A percentile compares a stretch with the other conserved stretches of the same genome.
Conservation (phyloP, 345 rosid genomes). For the Lepidium didymum region DNA sequence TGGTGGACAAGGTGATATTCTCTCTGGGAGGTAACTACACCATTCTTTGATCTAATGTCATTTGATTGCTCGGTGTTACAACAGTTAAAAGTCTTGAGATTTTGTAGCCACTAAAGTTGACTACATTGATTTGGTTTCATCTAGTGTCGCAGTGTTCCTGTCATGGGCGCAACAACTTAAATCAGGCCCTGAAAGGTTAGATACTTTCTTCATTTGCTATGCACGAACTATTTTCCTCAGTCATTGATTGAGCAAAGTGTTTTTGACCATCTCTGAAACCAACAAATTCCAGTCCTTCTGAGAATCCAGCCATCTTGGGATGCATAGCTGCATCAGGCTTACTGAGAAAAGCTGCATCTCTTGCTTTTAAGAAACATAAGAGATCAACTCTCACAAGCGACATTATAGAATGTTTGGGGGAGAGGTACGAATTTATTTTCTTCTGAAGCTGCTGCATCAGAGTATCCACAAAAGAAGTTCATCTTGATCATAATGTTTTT, state of each 20-base stretch:
- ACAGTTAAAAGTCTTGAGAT: not conserved
- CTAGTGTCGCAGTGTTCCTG: slow-evolving; percentile 78
- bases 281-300: slow-evolving; percentile 4
- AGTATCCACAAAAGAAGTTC: not conserved
- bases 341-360: slow-evolving; percentile 81
- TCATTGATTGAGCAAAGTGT: not conserved
- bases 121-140: slow-evolving; percentile 5
- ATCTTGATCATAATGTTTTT: not conserved
- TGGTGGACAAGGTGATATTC: slow-evolving; percentile 98
- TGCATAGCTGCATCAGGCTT: slow-evolving; percentile 85
- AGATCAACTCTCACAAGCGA: slow-evolving; percentile 83
- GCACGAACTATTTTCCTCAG: not conserved
- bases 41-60: not conserved
- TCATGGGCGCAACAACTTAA: slow-evolving; percentile 71
- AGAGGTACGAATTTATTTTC: slow-evolving; percentile 41
- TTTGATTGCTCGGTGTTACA: not conserved
- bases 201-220: not conserved
- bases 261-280: not conserved
- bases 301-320: slow-evolving; percentile 69
- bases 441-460: not conserved
- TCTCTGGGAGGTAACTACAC: slow-evolving; percentile 71
- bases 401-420: slow-evolving; percentile 68
- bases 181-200: slow-evolving; percentile 40
- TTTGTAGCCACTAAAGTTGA: slow-evolving; percentile 2
- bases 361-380: slow-evolving; percentile 56